Conservation (phyloP, 805 yeast species). For the Candida loeiensis region DNA sequence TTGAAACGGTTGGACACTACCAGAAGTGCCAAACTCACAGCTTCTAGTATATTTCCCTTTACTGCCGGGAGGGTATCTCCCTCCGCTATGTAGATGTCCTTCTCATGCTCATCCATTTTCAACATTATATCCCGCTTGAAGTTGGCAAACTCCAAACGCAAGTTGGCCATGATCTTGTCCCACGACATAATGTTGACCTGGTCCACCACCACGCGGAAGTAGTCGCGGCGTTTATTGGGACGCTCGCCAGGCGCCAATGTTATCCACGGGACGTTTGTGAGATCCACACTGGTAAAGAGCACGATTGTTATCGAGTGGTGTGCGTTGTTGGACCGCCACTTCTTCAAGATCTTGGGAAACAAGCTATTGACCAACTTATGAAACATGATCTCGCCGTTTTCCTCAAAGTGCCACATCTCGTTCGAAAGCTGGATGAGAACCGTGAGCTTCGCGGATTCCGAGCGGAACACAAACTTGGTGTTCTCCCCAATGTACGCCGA, state of each 20-base stretch:
- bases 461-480: slow-evolving; percentile 81
- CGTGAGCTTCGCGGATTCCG: slow-evolving; percentile 83
- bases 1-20: slow-evolving; percentile 71
- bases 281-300: slow-evolving; percentile 76
- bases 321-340: slow-evolving; percentile 83
- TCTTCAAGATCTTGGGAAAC: slow-evolving; percentile 81
- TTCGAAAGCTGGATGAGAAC: slow-evolving; percentile 84
- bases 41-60: slow-evolving; percentile 85
- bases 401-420: slow-evolving; percentile 99
- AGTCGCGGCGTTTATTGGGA: slow-evolving; percentile 66
- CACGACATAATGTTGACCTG: slow-evolving; percentile 86
- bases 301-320: slow-evolving; percentile 91
- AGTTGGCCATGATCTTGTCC: slow-evolving; percentile 86
- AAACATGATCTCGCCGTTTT: slow-evolving; percentile 90
- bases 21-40: slow-evolving; percentile 79
- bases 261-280: slow-evolving; percentile 49
- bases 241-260: slow-evolving; percentile 69
- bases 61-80: slow-evolving; percentile 71
- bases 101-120: slow-evolving; percentile 22
- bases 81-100: slow-evolving; percentile 14
- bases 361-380: slow-evolving; percentile 89
- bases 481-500: slow-evolving; percentile 73
- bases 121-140: slow-evolving; percentile 72
- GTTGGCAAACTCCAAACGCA: slow-evolving; percentile 79
- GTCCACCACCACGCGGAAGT: slow-evolving; percentile 90